phyloP scores from a whole-genome alignment of 345 rosid species.

The Turritis glabra region DNA sequence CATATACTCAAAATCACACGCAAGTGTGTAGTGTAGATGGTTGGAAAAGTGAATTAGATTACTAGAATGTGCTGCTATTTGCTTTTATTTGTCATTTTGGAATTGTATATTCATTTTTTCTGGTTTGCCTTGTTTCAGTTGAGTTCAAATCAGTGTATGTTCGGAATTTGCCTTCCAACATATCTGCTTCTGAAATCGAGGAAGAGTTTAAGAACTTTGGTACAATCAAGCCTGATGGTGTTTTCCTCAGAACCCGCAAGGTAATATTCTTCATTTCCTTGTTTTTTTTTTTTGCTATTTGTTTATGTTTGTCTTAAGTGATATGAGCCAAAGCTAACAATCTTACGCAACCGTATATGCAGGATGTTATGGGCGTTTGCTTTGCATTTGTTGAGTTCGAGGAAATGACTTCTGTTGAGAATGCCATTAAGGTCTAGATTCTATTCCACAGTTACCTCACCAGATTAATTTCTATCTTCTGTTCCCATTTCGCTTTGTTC shows the following conservation, averaged over 20 bases:
- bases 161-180: constrained; percentile 83
- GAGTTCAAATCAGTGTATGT: constrained; percentile 91
- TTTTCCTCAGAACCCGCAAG: constrained; percentile 87
- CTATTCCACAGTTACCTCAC: not conserved
- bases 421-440: constrained; percentile 78
- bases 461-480: not conserved
- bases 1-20: not conserved
- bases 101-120: not conserved
- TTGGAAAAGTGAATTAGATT: not conserved
- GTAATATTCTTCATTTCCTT: constrained; percentile 39
- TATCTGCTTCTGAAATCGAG: constrained; percentile 80
- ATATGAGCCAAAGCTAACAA: constrained; percentile 3
- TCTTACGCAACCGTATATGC: constrained; percentile 26
- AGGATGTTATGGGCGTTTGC: constrained; percentile 93
- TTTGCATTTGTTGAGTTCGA: constrained; percentile 98
- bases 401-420: constrained; percentile 79
- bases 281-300: not conserved
- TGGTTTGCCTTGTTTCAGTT: constrained; percentile 51
- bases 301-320: not conserved
- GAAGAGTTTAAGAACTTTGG: constrained; percentile 86
- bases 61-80: not conserved
- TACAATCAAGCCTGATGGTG: constrained; percentile 83
- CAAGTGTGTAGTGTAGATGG: not conserved
- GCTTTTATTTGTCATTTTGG: not conserved
- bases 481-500: constrained; percentile 4